Evolutionary conservation across 2,329 filamentous ascomycete species (phyloP).

Genomic region (Plenodomus lindquistii): DNA sequence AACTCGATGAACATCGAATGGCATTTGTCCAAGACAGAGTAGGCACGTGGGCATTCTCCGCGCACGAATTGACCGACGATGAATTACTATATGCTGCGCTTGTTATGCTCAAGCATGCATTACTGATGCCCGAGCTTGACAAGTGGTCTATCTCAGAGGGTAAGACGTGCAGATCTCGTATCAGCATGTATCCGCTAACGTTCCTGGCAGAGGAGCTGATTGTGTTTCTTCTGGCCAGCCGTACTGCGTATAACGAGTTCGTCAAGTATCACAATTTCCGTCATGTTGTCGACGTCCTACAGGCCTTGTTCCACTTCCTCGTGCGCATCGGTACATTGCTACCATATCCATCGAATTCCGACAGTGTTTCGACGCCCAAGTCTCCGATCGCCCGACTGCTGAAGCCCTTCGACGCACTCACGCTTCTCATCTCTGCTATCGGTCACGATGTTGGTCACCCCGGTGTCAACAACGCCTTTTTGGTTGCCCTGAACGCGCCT

Average conservation of each 20-base stretch:
- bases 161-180: conserved; percentile 51
- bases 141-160: conserved; percentile 78
- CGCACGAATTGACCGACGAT: conserved; percentile 87
- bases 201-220: conserved; percentile 70
- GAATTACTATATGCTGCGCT: conserved; percentile 85
- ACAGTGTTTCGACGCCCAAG: conserved; percentile 45
- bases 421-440: conserved; percentile 91
- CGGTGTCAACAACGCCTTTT: conserved; percentile 96
- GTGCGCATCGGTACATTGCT: conserved; percentile 77
- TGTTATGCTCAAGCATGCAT: conserved; percentile 86
- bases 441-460: conserved; percentile 97
- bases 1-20: conserved; percentile 68
- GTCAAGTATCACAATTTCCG: conserved; percentile 98
- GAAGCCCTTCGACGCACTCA: conserved; percentile 85
- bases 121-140: conserved; percentile 79
- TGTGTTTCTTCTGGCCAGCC: conserved; percentile 83
- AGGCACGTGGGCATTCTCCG: conserved; percentile 84
- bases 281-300: conserved; percentile 93
- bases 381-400: conserved; percentile 75
- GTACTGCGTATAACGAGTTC: conserved; percentile 93
- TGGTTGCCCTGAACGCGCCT: conserved; percentile 88
- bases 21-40: conserved; percentile 69
- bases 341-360: conserved; percentile 59
- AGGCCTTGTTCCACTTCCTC: conserved; percentile 90
- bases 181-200: conserved; percentile 19